Conservation (phyloP, 192 early-diverging fungal species). For the Allomyces arbusculus region DNA sequence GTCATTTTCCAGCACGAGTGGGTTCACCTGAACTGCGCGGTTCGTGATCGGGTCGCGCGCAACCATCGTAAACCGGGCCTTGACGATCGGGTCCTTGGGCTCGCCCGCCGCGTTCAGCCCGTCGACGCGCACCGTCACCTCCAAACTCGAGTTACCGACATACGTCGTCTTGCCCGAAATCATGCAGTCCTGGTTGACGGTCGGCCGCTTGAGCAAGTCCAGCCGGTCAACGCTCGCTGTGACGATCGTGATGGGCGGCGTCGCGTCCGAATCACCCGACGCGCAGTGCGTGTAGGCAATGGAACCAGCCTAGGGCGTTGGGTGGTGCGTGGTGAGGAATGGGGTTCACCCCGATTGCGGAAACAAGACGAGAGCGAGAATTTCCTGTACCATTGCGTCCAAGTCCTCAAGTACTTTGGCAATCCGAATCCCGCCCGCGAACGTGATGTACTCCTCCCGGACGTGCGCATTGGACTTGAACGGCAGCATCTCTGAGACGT, state of each 20-base stretch:
- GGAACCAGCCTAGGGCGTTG: constrained; percentile 24
- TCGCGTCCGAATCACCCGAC: constrained; percentile 19
- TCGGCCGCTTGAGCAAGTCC: constrained; percentile 43
- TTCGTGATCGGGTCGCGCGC: constrained; percentile 47
- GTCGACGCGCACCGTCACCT: constrained; percentile 52
- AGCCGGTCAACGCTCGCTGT: constrained; percentile 77
- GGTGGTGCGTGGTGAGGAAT: too few species aligned
- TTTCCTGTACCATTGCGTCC: constrained; percentile 33
- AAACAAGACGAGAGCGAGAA: too few species aligned
- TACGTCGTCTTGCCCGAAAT: constrained; percentile 64
- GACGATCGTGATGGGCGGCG: constrained; percentile 49
- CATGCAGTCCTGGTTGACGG: constrained; percentile 42
- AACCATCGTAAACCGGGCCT: constrained; percentile 79
- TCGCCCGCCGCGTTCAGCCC: constrained; percentile 14
- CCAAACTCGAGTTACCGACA: constrained; percentile 74
- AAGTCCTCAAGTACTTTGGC: constrained; percentile 76
- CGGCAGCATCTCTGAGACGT: constrained; percentile 54
- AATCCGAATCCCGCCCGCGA: constrained; percentile 49
- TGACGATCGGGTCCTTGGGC: constrained; percentile 36
- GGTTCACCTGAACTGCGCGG: constrained; percentile 49
- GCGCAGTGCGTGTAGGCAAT: constrained; percentile 58
- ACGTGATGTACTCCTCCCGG: constrained; percentile 60
- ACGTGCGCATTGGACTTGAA: constrained; percentile 53
- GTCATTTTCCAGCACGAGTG: constrained; percentile 47
- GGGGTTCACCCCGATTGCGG: too few species aligned